A percentile compares a stretch with the other conserved stretches of the same genome.
Evolutionary conservation across 257 asterid genomes (phyloP).

Genomic region (Nyctanthes arbortristis): DNA sequence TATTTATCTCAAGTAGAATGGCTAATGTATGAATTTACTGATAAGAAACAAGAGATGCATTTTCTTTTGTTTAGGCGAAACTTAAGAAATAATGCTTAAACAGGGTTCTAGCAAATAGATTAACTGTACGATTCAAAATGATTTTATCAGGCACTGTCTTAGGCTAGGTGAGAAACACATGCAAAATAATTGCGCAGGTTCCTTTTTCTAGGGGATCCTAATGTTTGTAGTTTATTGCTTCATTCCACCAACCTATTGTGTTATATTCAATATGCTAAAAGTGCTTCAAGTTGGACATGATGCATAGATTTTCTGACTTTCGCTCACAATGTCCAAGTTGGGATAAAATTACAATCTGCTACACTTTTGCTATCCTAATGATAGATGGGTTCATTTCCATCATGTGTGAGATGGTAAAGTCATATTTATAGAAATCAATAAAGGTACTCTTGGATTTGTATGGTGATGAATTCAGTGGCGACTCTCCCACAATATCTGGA

Average conservation of each 20-base stretch:
- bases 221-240: no score
- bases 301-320: no score
- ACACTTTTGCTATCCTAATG: background rate
- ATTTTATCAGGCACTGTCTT: no score
- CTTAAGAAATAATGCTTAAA: background rate
- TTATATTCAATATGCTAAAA: no score
- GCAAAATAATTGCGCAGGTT: background rate
- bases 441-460: background rate
- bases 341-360: background rate
- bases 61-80: background rate
- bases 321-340: no score
- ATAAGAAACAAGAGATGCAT: background rate
- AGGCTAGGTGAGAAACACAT: no score
- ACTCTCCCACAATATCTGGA: no score
- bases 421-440: background rate
- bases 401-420: background rate
- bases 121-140: no score
- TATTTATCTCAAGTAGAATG: background rate
- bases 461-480: no score
- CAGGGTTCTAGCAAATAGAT: background rate
- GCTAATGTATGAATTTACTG: background rate
- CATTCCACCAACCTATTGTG: no score
- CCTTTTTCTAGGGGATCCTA: no score
- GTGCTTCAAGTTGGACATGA: no score
- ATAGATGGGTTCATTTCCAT: background rate